phyloP scores from a whole-genome alignment of 495 filamentous ascomycete species.

The Penicillium fimorum region DNA sequence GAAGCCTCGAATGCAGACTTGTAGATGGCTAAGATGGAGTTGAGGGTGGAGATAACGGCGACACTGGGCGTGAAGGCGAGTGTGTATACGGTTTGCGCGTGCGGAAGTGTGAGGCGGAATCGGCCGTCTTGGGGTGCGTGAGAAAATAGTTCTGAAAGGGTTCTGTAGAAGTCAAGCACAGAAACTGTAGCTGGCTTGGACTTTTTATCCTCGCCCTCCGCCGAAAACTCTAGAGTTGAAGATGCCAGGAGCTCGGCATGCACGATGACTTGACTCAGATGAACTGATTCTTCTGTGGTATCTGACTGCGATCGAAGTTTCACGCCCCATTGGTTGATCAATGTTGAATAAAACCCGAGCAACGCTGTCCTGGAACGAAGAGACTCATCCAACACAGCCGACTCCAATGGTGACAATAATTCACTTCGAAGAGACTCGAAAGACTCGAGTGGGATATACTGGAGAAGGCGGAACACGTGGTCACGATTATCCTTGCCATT shows the following conservation, averaged over 20 bases:
- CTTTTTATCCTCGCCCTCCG: conserved; percentile 10
- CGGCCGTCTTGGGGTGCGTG: conserved; percentile 46
- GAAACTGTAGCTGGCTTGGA: conserved; percentile 30
- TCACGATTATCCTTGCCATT: conserved; percentile 59
- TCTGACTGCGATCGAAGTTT: conserved; percentile 32
- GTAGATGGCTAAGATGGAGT: conserved; percentile 62
- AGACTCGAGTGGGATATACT: conserved; percentile 57
- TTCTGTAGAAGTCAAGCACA: conserved; percentile 70
- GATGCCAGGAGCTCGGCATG: conserved; percentile 64
- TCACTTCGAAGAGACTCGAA: conserved; percentile 51
- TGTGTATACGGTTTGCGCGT: conserved; percentile 66
- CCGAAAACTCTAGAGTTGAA: conserved; percentile 54
- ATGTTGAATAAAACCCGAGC: conserved; percentile 66
- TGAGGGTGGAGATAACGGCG: conserved; percentile 67
- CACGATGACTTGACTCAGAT: conserved; percentile 48
- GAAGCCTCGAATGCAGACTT: conserved; percentile 73
- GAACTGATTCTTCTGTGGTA: conserved; percentile 29
- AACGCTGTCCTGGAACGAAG: conserved; percentile 52
- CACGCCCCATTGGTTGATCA: conserved; percentile 69
- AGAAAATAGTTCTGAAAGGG: conserved; percentile 54
- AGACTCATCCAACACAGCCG: conserved; percentile 51
- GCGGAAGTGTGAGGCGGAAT: conserved; percentile 64
- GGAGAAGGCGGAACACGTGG: conserved; percentile 63
- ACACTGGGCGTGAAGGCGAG: conserved; percentile 63
- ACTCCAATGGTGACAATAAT: conserved; percentile 59